phyloP scores from a whole-genome alignment of 352 stramenopile genomes.

The Pythium rhizo-oryzae region DNA sequence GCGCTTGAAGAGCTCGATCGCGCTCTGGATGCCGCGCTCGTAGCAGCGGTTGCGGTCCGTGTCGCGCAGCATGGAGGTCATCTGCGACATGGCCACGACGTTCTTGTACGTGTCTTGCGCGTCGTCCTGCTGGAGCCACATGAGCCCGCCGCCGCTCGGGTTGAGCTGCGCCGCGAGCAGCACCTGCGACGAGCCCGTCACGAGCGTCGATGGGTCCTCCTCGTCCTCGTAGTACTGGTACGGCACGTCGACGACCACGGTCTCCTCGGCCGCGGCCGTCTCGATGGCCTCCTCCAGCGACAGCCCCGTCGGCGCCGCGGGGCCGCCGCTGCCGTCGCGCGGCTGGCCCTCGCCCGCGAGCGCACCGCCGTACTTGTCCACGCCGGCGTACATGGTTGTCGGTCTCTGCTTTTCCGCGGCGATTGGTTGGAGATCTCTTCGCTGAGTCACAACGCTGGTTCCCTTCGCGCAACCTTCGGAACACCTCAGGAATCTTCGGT shows the following conservation, averaged over 20 bases:
- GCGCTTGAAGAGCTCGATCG: slow-evolving; percentile 57
- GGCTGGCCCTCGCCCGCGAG: slow-evolving; percentile 68
- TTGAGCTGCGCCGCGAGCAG: slow-evolving; percentile 76
- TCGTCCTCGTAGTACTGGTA: slow-evolving; percentile 80
- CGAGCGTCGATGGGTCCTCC: slow-evolving; percentile 51
- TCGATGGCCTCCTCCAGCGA: slow-evolving; percentile 79
- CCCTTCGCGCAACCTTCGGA: slow-evolving; percentile 22
- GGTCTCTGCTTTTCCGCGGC: not conserved
- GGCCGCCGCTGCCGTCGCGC: slow-evolving; percentile 19
- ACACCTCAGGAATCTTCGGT: not conserved
- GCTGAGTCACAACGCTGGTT: slow-evolving; percentile 6
- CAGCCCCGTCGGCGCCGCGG: slow-evolving; percentile 35
- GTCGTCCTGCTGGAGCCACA: slow-evolving; percentile 78
- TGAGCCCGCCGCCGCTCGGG: slow-evolving; percentile 67
- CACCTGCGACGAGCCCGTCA: slow-evolving; percentile 68
- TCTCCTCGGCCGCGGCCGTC: slow-evolving; percentile 77
- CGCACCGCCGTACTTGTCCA: slow-evolving; percentile 83
- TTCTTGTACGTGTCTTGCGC: slow-evolving; percentile 75
- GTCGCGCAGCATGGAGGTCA: slow-evolving; percentile 89
- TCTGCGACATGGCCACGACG: slow-evolving; percentile 85
- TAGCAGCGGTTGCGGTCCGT: slow-evolving; percentile 78
- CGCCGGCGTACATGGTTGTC: slow-evolving; percentile 67
- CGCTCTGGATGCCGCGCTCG: slow-evolving; percentile 64
- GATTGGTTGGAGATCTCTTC: slow-evolving; percentile 19
- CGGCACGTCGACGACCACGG: slow-evolving; percentile 80